These are phyloP conservation scores for Mucor racemosus DNA, from an alignment of 371 early-diverging fungal species.

Conservation along the genomic window DNA sequence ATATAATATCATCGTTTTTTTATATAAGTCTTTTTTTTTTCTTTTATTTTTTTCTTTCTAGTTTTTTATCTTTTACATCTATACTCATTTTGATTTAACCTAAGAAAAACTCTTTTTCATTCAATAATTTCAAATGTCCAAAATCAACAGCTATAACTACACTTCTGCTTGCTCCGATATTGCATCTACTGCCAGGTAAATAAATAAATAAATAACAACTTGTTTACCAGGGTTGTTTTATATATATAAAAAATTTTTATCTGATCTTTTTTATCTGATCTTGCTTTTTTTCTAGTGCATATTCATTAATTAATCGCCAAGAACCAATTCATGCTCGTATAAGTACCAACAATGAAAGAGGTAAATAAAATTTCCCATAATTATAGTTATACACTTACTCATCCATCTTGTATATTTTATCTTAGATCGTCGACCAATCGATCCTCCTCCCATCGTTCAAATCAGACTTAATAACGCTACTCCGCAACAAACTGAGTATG, in stretches of 20 bases:
- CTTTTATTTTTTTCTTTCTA: conserved; percentile 8
- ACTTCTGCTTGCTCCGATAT: conserved; percentile 16
- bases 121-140: conserved; percentile 15
- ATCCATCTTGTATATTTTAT: not conserved
- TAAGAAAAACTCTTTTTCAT: not conserved
- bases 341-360: conserved; percentile 38
- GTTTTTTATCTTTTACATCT: not conserved
- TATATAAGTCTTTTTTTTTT: conserved; percentile 1
- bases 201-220: conserved; percentile 1
- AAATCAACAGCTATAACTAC: conserved; percentile 21
- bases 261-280: conserved; percentile 2
- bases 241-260: not conserved
- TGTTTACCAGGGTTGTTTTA: conserved; percentile 3
- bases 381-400: not conserved
- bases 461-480: conserved; percentile 25
- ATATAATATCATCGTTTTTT: conserved; percentile 1
- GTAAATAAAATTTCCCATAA: conserved; percentile 7
- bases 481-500: conserved; percentile 28
- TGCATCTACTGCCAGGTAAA: conserved; percentile 18
- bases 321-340: conserved; percentile 34
- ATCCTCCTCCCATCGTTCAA: conserved; percentile 39
- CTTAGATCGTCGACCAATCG: conserved; percentile 39
- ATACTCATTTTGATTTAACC: not conserved
- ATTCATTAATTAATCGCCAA: conserved; percentile 22
- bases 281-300: not conserved